These are phyloP conservation scores for Jaminaea rosea DNA, from an alignment of 1,284 basidiomycete genomes.

Conservation along the genomic window DNA sequence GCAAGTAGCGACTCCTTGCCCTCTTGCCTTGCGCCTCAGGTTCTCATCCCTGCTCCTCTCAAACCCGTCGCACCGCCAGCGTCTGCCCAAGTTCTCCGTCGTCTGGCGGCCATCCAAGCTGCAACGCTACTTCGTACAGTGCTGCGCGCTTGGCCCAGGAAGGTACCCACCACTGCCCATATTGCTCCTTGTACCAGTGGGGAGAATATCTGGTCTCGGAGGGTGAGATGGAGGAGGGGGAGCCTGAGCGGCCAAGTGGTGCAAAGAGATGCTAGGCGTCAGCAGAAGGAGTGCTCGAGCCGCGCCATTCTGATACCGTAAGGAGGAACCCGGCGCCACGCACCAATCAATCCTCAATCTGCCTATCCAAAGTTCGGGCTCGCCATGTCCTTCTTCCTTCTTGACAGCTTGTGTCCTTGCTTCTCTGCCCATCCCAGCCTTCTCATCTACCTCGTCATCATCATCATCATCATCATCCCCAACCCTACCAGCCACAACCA, in stretches of 20 bases:
- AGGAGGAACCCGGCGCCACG: not conserved
- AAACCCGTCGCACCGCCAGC: no score
- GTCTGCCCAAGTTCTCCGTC: no score
- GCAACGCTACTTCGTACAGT: no score
- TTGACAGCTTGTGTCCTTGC: not conserved
- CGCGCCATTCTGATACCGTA: not conserved
- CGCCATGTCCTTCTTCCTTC: not conserved
- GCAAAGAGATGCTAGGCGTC: not conserved
- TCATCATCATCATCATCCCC: slow-evolving; percentile 4
- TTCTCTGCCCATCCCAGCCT: slow-evolving; percentile 1
- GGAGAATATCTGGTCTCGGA: slow-evolving; percentile 34
- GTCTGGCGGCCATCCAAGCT: no score
- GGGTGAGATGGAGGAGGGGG: slow-evolving; percentile 31
- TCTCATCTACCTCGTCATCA: slow-evolving; percentile 6
- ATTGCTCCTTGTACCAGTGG: slow-evolving; percentile 32
- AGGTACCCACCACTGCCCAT: slow-evolving; percentile 27
- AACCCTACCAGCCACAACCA: not conserved
- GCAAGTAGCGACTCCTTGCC: no score
- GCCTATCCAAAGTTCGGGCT: slow-evolving; percentile 30
- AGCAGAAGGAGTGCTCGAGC: not conserved
- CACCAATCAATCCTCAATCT: slow-evolving; percentile 35
- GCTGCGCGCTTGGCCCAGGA: slow-evolving; percentile 1
- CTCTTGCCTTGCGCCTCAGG: no score
- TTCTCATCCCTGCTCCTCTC: no score
- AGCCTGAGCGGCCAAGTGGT: slow-evolving; percentile 12